Evolutionary conservation across 106 monocot genomes (phyloP).

Genomic region (Apostasia shenzhenica): DNA sequence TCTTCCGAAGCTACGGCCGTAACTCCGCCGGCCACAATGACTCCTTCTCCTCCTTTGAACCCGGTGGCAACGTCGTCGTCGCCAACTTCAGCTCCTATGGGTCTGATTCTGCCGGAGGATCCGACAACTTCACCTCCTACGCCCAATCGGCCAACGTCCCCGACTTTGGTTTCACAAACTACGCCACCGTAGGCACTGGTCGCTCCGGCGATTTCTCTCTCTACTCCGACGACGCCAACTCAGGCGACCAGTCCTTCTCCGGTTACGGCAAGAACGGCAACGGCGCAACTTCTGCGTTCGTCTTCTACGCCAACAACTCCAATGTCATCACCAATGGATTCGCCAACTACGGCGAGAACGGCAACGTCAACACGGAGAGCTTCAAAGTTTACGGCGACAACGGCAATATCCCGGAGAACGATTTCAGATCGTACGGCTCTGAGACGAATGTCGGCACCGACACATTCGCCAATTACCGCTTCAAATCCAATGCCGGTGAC

Average conservation of each 20-base stretch:
- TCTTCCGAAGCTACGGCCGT: constrained; percentile 81
- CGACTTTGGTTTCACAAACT: constrained; percentile 62
- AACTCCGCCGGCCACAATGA: constrained; percentile 33
- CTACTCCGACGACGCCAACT: constrained; percentile 67
- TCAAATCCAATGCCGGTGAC: constrained; percentile 80
- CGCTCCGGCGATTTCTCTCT: constrained; percentile 27
- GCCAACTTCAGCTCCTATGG: constrained; percentile 78
- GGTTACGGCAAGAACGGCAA: constrained; percentile 67
- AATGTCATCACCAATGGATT: constrained; percentile 66
- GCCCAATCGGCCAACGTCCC: constrained; percentile 40
- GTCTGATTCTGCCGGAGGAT: constrained; percentile 35
- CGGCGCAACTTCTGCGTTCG: constrained; percentile 27
- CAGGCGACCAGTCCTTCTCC: constrained; percentile 65
- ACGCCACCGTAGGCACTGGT: constrained; percentile 41
- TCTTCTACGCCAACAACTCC: constrained; percentile 49
- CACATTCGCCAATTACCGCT: constrained; percentile 59
- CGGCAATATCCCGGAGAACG: constrained; percentile 62
- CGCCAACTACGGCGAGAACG: constrained; percentile 45
- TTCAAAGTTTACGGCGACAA: constrained; percentile 61
- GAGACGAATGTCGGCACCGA: constrained; percentile 22
- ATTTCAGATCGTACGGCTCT: constrained; percentile 74
- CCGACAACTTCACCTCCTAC: constrained; percentile 44
- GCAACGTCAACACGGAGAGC: constrained; percentile 16
- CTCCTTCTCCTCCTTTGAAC: constrained; percentile 42
- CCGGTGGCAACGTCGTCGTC: constrained; percentile 42